phyloP scores from a whole-genome alignment of 2,329 filamentous ascomycete species.

The Myotisia sp. region DNA sequence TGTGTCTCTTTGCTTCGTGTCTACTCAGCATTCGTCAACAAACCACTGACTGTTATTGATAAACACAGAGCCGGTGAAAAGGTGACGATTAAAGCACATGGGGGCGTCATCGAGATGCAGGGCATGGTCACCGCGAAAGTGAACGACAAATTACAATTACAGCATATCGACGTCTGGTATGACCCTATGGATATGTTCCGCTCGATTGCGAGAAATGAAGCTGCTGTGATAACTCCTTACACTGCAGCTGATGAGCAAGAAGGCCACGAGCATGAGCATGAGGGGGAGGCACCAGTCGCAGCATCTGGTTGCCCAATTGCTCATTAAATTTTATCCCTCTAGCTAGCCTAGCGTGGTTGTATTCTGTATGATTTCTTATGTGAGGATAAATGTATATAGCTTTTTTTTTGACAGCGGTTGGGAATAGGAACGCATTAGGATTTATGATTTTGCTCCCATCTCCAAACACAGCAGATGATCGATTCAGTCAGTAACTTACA shows the following conservation, averaged over 20 bases:
- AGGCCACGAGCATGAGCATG: no score
- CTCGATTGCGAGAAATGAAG: slow-evolving; percentile 42
- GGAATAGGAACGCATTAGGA: no score
- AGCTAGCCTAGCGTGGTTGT: no score
- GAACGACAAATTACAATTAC: slow-evolving; percentile 45
- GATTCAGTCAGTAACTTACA: no score
- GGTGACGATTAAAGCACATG: slow-evolving; percentile 47
- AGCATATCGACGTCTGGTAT: slow-evolving; percentile 49
- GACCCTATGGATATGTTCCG: slow-evolving; percentile 54
- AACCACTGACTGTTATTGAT: background rate
- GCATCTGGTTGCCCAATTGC: no score
- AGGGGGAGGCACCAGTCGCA: background rate
- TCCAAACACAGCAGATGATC: no score
- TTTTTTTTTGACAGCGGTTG: no score
- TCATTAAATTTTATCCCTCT: no score
- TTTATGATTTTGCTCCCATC: no score
- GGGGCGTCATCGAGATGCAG: slow-evolving; percentile 47
- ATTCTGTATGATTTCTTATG: no score
- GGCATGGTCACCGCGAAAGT: slow-evolving; percentile 49
- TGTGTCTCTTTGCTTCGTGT: slow-evolving; percentile 13
- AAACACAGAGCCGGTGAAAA: slow-evolving; percentile 45
- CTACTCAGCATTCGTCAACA: no score
- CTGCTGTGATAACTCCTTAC: slow-evolving; percentile 5
- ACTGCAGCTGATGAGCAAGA: background rate
- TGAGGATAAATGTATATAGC: no score